These are phyloP conservation scores for Xylaria curta DNA, from an alignment of 495 filamentous ascomycete species.

Conservation along the genomic window DNA sequence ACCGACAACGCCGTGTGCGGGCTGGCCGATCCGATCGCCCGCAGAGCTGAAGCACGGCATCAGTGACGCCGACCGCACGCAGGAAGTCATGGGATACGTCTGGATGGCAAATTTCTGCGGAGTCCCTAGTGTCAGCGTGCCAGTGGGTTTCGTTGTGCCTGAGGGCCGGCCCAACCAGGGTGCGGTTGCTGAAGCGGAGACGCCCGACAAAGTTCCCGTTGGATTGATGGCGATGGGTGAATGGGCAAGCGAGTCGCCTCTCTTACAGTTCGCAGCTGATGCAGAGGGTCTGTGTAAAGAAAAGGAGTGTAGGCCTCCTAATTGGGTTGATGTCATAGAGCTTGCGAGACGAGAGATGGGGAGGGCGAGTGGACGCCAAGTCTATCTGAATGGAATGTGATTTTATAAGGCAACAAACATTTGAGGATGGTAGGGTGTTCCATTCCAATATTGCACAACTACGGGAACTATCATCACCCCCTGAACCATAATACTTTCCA, in stretches of 20 bases:
- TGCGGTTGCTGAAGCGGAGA: constrained; percentile 38
- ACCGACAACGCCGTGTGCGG: constrained; percentile 75
- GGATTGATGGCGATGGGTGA: constrained; percentile 84
- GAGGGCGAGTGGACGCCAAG: background rate
- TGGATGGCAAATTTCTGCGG: constrained; percentile 87
- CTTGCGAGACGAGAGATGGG: constrained; percentile 6
- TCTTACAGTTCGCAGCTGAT: constrained; percentile 73
- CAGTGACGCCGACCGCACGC: constrained; percentile 70
- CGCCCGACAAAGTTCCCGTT: constrained; percentile 64
- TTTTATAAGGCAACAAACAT: background rate
- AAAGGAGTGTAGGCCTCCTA: background rate
- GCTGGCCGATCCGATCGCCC: constrained; percentile 66
- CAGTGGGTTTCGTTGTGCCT: constrained; percentile 66
- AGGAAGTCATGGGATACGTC: constrained; percentile 83
- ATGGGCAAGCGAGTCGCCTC: constrained; percentile 76
- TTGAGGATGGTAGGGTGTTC: background rate
- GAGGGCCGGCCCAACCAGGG: constrained; percentile 36
- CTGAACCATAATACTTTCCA: background rate
- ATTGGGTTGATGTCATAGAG: constrained; percentile 11
- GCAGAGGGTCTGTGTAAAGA: constrained; percentile 50
- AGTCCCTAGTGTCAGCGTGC: constrained; percentile 71
- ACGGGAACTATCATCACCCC: background rate
- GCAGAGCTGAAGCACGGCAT: constrained; percentile 65
- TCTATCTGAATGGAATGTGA: background rate
- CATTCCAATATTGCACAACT: background rate